Percentiles rank a stretch among this genome's conserved stretches.
phyloP scores from a whole-genome alignment of 140 eudicot genomes.

The Stevia rebaudiana region DNA sequence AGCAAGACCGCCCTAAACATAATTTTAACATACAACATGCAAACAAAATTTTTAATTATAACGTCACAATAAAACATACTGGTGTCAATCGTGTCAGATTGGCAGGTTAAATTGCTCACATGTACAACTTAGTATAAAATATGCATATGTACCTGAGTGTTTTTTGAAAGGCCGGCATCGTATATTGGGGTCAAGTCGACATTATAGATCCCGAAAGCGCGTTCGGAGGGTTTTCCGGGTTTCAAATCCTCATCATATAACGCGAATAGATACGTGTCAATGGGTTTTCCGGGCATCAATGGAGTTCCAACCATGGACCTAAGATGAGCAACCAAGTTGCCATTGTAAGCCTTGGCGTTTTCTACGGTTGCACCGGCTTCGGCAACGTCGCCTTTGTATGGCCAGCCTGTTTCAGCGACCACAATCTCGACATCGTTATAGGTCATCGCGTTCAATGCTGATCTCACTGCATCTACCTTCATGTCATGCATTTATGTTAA shows the following conservation, averaged over 20 bases:
- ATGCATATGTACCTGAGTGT: conserved; percentile 42
- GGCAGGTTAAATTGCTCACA: neutral
- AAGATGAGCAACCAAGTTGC: conserved; percentile 58
- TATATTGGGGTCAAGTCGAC: conserved; percentile 62
- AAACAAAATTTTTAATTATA: neutral
- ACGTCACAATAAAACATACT: neutral
- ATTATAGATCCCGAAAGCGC: conserved; percentile 65
- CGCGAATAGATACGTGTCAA: conserved; percentile 73
- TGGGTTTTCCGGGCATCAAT: conserved; percentile 81
- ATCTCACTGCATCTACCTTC: conserved; percentile 71
- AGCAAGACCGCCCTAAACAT: conserved; percentile 31
- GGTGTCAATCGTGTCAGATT: neutral
- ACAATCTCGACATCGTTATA: conserved; percentile 68
- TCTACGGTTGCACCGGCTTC: conserved; percentile 72
- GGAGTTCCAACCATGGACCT: conserved; percentile 85
- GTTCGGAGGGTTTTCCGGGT: conserved; percentile 62
- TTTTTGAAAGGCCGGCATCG: conserved; percentile 55
- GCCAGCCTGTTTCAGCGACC: conserved; percentile 92
- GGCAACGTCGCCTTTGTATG: conserved; percentile 58
- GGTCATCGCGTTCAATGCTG: conserved; percentile 60
- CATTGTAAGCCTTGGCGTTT: conserved; percentile 75
- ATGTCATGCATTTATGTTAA: neutral
- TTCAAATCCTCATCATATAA: conserved; percentile 74
- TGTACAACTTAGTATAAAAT: too few relatives aligned
- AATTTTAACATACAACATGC: neutral